Base-by-base conservation (phyloP, 1,139 yeast species). In the Trichomonascaceae sp. region DNA sequence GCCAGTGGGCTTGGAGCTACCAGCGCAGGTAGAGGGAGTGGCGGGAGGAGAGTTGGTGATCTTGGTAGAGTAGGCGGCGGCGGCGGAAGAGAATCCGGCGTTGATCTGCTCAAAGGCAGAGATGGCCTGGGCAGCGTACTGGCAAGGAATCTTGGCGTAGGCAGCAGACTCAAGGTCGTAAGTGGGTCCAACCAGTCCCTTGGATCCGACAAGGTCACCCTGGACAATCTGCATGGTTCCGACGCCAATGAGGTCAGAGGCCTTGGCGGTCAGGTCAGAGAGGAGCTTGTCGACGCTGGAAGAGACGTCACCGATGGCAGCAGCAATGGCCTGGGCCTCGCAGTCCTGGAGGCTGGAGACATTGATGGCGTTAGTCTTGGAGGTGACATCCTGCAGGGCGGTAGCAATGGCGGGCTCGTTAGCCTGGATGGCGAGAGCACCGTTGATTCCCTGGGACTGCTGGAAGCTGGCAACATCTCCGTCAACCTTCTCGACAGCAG, bases 151-250 rank as follows among this genome's bases (percentile, higher is more conserved):
- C 30, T 33, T 34, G 26, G 20, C 25, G 26, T 34, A 34, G 27
- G 43, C 37, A 26, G 40, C 40, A 3, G 35, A 25, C 28, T 40
- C 40, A 20, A 43, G 34, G 8, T 33, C 31, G 33, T 33, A 37
- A 29, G 40, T 37, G 29, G 34, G 26, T 13, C 35, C 31, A 17
- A 33, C 34, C 16, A 43, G 36, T 13, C 17, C 11, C 13, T 26
- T 5, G n/a, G n/a, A n/a, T n/a, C n/a, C n/a, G n/a, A n/a, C n/a
- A 13, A 38, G 29, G 26, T 48, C 53, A 20, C 37, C 36, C 26
- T 36, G 34, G 20, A 48, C 52, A 34, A 47, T 47, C 25, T 30
- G 8, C 16, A 18, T 14, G 28, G 43, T 45, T 27, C 44, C 47
- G 17, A 38, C 43, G 16, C 39, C 28, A 20, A 6, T 15, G 36